Evolutionary conservation across 148 eudicot species (phyloP), one percentile per base, ranked within the genome.

Genomic region (Silene conica): DNA sequence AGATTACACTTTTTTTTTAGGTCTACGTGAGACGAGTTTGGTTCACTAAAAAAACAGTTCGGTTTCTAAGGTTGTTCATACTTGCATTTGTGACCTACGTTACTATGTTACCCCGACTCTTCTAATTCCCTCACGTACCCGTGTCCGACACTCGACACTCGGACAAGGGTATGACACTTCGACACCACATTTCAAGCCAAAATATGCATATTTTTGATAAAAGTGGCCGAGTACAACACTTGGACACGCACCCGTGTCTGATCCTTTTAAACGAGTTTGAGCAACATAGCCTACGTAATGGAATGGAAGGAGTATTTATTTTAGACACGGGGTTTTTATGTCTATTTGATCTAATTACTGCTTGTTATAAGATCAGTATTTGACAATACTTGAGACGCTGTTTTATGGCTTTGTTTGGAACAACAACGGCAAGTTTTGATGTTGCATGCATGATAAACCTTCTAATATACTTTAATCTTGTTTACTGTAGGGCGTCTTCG

Each of bases 401-500:
- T 73, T 61, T 45, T 26, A 2, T 50, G 41, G 76, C 48, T 26
- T 60, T 59, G 58, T 10, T 69, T 73, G 9, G 43, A 38, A 57
- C 56, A 63, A 60, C 62, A 56, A 56, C 54, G 13, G 23, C 25
- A 23, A 25, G 50, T 41, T 38, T 48, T 28, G 13, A 20, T 13
- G 31, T 66, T 25, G 54, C 20, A 71, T 16, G 25, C 7, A 22
- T 62, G 0, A 38, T 12, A 18, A 23, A 21, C 57, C 14, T 46
- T 71, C 19, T 23, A 19, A 67, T 74, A 65, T 57, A 63, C 6
- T 11, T 68, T 10, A 25, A 38, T 41, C 19, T 41, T 61, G 21
- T 68, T 19, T 16, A 68, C 67, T 63, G 65, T 87, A 95, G 99
- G 92, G 88, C 69, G 81, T 92, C 87, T 79, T 82, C 78, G 99